Evolutionary conservation across 805 yeast species (phyloP).

Genomic region (Candida verbasci): DNA sequence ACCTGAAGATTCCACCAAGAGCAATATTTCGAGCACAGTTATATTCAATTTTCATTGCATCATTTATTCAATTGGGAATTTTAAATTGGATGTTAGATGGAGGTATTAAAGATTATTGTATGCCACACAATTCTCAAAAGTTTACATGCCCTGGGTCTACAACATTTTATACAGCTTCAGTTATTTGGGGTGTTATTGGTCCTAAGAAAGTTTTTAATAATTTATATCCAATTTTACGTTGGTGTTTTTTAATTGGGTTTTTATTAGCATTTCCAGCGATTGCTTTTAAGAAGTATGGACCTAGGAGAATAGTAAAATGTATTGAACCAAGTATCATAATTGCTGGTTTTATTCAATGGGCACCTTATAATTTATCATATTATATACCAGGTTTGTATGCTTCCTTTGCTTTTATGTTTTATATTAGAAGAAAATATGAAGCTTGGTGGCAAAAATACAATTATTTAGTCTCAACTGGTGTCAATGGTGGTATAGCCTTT

Average conservation of each 20-base stretch:
- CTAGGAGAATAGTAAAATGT: constrained; percentile 13
- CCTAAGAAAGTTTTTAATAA: constrained; percentile 52
- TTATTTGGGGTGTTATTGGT: constrained; percentile 49
- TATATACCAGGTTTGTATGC: constrained; percentile 52
- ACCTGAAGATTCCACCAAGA: constrained; percentile 38
- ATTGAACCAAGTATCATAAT: constrained; percentile 50
- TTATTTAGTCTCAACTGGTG: constrained; percentile 49
- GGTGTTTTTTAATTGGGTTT: constrained; percentile 51
- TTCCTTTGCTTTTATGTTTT: constrained; percentile 49
- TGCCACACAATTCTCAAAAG: constrained; percentile 16
- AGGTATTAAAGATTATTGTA: constrained; percentile 17
- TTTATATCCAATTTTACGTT: constrained; percentile 45
- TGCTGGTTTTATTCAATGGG: constrained; percentile 40
- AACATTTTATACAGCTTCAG: constrained; percentile 44
- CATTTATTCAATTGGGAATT: constrained; percentile 20
- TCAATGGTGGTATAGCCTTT: constrained; percentile 56
- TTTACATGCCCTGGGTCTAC: constrained; percentile 20
- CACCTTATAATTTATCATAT: constrained; percentile 43
- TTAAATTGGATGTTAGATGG: constrained; percentile 16
- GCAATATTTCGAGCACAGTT: constrained; percentile 32
- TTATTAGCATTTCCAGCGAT: constrained; percentile 17
- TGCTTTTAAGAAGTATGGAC: constrained; percentile 15
- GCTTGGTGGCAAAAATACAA: constrained; percentile 68
- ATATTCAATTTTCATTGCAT: constrained; percentile 15
- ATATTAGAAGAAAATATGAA: constrained; percentile 39